Percentiles rank a stretch among this genome's conserved stretches.
phyloP scores from a whole-genome alignment of 2,329 filamentous ascomycete species.

The Monosporascus sp. region DNA sequence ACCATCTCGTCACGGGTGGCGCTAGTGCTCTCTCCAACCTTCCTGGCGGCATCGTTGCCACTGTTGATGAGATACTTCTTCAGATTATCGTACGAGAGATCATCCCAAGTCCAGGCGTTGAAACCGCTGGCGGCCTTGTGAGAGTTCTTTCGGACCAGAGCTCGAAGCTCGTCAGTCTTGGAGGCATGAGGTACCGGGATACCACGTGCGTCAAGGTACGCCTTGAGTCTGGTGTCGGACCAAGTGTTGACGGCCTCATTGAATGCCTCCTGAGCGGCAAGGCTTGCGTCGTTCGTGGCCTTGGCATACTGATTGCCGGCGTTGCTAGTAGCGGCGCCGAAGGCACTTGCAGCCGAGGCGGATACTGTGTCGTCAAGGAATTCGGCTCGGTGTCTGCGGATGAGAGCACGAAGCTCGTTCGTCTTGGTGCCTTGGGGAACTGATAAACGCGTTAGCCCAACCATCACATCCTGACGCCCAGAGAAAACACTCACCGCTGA shows the following conservation, averaged over 20 bases:
- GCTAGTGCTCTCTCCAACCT: conserved; percentile 56
- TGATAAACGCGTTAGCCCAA: conserved; percentile 29
- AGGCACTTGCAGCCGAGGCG: conserved; percentile 52
- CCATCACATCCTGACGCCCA: not conserved
- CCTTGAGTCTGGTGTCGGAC: conserved; percentile 74
- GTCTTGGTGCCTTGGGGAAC: conserved; percentile 88
- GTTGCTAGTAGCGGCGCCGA: conserved; percentile 67
- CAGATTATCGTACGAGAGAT: conserved; percentile 66
- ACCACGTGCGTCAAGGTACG: conserved; percentile 70
- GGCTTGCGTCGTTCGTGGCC: conserved; percentile 63
- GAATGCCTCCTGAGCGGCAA: conserved; percentile 62
- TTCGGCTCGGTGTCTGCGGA: conserved; percentile 77
- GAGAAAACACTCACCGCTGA: conserved; percentile 39
- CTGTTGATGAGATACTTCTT: conserved; percentile 50
- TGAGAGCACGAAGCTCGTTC: conserved; percentile 84
- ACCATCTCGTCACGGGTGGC: conserved; percentile 69
- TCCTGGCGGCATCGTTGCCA: conserved; percentile 50
- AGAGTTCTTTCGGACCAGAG: conserved; percentile 65
- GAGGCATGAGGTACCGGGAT: conserved; percentile 67
- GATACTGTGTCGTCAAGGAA: conserved; percentile 61
- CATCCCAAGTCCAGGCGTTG: conserved; percentile 75
- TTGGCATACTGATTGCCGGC: conserved; percentile 72
- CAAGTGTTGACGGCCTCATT: conserved; percentile 55
- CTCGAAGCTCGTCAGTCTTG: conserved; percentile 67
- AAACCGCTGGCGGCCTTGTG: conserved; percentile 65